phyloP scores from a whole-genome alignment of 495 filamentous ascomycete genomes.

The Hypoxylon intermedium region DNA sequence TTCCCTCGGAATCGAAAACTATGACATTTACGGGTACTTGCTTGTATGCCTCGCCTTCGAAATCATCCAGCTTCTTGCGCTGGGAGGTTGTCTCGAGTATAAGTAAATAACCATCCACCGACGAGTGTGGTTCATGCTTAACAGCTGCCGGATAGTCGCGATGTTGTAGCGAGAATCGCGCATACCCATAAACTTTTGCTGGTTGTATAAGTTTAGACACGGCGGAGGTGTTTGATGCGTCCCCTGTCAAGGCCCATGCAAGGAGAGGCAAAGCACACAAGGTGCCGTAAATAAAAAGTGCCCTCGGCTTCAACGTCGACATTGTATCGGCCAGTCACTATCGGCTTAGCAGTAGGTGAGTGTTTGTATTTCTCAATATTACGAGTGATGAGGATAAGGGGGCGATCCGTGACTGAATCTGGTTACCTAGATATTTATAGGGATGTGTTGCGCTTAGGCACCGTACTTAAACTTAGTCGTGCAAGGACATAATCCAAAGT shows the following conservation, averaged over 20 bases:
- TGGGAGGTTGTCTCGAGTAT: slow-evolving; percentile 22
- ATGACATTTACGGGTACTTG: slow-evolving; percentile 13
- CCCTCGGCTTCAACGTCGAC: slow-evolving; percentile 3
- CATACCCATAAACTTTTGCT: slow-evolving; percentile 8
- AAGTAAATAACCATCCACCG: slow-evolving; percentile 32
- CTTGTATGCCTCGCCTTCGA: slow-evolving; percentile 30
- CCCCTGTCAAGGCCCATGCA: slow-evolving; percentile 27
- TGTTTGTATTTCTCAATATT: neutral
- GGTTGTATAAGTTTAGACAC: slow-evolving; percentile 9
- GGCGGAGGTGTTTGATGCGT: slow-evolving; percentile 4
- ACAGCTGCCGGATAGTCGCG: slow-evolving; percentile 30
- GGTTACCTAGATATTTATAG: too few species aligned
- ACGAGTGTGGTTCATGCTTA: slow-evolving; percentile 4
- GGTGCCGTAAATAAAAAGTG: slow-evolving; percentile 34
- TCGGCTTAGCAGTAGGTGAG: neutral
- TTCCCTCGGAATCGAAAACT: slow-evolving; percentile 4
- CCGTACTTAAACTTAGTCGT: too few species aligned
- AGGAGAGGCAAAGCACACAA: slow-evolving; percentile 27
- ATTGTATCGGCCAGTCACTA: neutral
- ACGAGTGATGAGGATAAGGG: neutral
- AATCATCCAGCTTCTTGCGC: slow-evolving; percentile 33
- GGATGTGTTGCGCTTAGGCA: too few species aligned
- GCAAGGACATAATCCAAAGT: too few species aligned
- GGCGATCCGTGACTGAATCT: too few species aligned
- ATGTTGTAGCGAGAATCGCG: slow-evolving; percentile 5